Evolutionary conservation across 768 basidiomycete genomes (phyloP).

Genomic region (Paxillus rubicundulus): DNA sequence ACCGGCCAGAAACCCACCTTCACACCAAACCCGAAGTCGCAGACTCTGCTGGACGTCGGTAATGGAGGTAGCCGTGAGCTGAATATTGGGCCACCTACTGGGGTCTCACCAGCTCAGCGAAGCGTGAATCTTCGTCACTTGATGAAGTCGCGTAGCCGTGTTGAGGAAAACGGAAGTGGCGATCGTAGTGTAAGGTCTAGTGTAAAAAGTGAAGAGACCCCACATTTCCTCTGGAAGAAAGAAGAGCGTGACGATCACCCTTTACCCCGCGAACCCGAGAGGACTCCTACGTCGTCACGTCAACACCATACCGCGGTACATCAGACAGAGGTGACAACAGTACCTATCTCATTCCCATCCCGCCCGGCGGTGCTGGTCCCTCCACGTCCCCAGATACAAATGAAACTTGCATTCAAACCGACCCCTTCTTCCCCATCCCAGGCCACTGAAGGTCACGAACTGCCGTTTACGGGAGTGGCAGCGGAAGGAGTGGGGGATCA

Average conservation of each 20-base stretch:
- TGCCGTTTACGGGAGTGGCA: neutral
- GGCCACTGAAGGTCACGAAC: neutral
- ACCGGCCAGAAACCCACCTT: conserved; percentile 8
- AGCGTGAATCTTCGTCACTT: conserved; percentile 32
- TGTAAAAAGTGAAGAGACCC: conserved; percentile 21
- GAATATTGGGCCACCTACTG: conserved; percentile 19
- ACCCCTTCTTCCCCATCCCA: neutral
- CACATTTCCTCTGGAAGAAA: conserved; percentile 1
- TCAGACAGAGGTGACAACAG: neutral
- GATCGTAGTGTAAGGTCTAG: conserved; percentile 25
- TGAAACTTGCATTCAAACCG: conserved; percentile 5
- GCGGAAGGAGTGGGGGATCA: neutral
- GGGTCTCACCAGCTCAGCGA: conserved; percentile 25
- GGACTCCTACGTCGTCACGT: neutral
- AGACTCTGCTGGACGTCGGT: conserved; percentile 16
- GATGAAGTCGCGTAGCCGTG: conserved; percentile 22
- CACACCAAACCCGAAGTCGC: conserved; percentile 23
- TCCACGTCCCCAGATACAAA: conserved; percentile 20
- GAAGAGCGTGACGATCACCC: conserved; percentile 17
- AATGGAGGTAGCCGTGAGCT: conserved; percentile 12
- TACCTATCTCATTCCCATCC: conserved; percentile 9
- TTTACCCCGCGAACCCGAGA: neutral
- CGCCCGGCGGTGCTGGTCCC: conserved; percentile 23
- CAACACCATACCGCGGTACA: neutral
- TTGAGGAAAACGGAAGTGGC: conserved; percentile 27